Percentiles rank a stretch among this genome's conserved stretches.
phyloP scores from a whole-genome alignment of 176 grass and related monocot species.

The Pharus latifolius region DNA sequence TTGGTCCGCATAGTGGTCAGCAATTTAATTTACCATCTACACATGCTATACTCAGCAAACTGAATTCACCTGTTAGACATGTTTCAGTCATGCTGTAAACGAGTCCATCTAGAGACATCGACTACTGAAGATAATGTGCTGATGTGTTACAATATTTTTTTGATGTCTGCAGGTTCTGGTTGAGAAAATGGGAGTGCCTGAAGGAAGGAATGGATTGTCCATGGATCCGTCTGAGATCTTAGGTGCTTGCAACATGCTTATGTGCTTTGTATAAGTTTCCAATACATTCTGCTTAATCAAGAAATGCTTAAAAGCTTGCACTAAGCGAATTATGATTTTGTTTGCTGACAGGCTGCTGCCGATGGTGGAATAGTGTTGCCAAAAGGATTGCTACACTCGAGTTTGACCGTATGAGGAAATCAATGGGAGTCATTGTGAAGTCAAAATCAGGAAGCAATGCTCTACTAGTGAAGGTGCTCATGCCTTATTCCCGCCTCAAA shows the following conservation, averaged over 20 bases:
- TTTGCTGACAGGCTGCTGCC: conserved; percentile 54
- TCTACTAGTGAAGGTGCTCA: conserved; percentile 73
- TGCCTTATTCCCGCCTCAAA: neutral
- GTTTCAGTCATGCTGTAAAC: neutral
- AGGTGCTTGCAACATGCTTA: conserved; percentile 22
- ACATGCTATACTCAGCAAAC: too few species aligned
- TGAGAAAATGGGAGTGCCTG: conserved; percentile 91
- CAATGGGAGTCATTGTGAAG: conserved; percentile 70
- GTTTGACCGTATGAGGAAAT: conserved; percentile 82
- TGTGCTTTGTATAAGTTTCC: neutral
- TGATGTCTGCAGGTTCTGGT: conserved; percentile 60
- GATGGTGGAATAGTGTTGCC: conserved; percentile 62
- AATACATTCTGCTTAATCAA: neutral
- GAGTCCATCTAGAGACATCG: neutral
- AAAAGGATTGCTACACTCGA: conserved; percentile 81
- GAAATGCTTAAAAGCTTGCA: neutral
- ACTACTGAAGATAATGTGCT: neutral
- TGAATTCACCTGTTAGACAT: too few species aligned
- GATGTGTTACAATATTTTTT: conserved; percentile 12
- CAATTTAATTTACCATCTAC: neutral
- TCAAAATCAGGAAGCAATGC: conserved; percentile 65
- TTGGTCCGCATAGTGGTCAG: neutral
- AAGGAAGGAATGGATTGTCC: conserved; percentile 32
- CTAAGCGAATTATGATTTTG: neutral
- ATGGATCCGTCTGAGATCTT: conserved; percentile 44